phyloP scores from a whole-genome alignment of 805 yeast genomes.

The Lipomyces kockii region DNA sequence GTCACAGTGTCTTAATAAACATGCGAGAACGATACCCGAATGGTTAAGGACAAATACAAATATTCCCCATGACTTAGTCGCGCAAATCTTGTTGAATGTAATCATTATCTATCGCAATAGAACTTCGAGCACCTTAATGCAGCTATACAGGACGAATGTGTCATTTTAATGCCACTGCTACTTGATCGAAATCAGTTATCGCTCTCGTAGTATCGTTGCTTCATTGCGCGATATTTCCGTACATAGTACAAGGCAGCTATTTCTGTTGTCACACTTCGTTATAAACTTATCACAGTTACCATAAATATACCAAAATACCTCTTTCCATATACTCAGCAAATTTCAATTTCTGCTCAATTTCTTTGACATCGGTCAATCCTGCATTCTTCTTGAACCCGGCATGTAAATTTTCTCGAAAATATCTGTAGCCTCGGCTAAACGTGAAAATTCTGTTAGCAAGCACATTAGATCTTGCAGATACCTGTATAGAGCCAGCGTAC shows the following conservation, averaged over 20 bases:
- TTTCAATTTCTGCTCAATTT: constrained; percentile 43
- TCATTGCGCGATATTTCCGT: constrained; percentile 46
- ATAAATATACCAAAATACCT: constrained; percentile 11
- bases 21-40: too few relatives aligned
- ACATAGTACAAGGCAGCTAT: constrained; percentile 46
- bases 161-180: neutral
- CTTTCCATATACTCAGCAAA: constrained; percentile 48
- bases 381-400: constrained; percentile 43
- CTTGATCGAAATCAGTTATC: neutral
- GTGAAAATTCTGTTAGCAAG: too few relatives aligned
- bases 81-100: too few relatives aligned
- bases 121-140: neutral
- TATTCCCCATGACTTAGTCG: too few relatives aligned
- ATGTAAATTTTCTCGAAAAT: constrained; percentile 41
- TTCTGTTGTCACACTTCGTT: constrained; percentile 38
- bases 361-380: constrained; percentile 35
- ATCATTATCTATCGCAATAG: neutral
- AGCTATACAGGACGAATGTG: neutral
- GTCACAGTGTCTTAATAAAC: too few relatives aligned
- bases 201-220: constrained; percentile 41
- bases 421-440: constrained; percentile 42
- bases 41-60: too few relatives aligned
- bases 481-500: constrained; percentile 31
- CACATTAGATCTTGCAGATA: neutral
- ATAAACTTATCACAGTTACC: neutral